phyloP scores from a whole-genome alignment of 305 asterid genomes.

The Fraxinus velutina region DNA sequence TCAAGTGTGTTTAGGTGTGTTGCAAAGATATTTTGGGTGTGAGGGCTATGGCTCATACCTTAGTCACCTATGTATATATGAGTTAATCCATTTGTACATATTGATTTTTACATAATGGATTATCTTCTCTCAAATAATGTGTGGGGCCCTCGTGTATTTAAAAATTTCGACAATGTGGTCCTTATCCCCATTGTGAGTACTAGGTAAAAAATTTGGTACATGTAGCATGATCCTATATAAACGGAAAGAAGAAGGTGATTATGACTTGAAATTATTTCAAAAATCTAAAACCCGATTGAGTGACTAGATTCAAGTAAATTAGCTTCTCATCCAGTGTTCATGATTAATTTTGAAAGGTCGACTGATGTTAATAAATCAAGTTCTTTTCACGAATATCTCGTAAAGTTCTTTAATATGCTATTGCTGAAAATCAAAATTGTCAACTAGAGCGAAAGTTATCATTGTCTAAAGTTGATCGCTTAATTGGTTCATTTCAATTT shows the following conservation, averaged over 20 bases:
- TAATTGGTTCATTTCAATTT: no score
- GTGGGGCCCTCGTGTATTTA: no score
- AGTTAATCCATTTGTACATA: no score
- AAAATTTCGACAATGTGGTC: no score
- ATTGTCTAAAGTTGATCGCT: no score
- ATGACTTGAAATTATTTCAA: background rate
- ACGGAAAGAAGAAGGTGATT: background rate
- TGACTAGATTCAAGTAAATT: background rate
- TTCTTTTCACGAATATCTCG: background rate
- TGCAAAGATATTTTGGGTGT: background rate
- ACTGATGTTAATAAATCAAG: background rate
- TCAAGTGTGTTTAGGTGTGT: background rate
- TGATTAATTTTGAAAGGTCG: background rate
- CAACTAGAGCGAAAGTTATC: no score
- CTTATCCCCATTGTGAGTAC: no score
- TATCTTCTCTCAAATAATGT: no score
- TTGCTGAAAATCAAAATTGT: background rate
- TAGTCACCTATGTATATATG: no score
- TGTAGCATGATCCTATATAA: no score
- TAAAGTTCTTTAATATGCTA: background rate
- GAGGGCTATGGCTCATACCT: background rate
- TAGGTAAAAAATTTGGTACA: no score
- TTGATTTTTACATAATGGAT: no score
- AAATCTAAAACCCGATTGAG: background rate
- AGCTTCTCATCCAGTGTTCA: background rate